Conservation (phyloP, 306 rosid species). For the Mucuna pruriens region DNA sequence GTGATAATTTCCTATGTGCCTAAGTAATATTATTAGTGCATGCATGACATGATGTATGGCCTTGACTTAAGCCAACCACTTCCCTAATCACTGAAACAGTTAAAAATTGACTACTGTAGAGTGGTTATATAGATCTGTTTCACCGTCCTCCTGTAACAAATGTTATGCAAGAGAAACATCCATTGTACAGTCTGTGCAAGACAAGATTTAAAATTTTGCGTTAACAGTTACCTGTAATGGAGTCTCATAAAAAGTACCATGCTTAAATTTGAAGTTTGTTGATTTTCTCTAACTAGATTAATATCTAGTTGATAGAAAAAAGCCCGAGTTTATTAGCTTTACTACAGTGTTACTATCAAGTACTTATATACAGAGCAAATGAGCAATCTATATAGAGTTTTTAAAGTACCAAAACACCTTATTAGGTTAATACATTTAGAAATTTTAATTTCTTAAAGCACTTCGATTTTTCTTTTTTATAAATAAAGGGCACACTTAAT, state of each 20-base stretch:
- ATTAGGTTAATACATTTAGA: no score
- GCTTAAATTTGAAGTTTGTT: background rate
- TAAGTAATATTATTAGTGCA: background rate
- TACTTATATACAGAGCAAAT: background rate
- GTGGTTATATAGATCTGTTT: background rate
- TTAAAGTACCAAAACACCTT: background rate
- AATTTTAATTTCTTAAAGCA: no score
- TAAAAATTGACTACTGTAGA: background rate
- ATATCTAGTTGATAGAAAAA: background rate
- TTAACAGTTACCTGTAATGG: no score
- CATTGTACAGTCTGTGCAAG: background rate
- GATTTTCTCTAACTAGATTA: background rate
- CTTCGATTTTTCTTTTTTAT: background rate
- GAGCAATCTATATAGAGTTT: background rate
- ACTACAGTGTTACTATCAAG: background rate
- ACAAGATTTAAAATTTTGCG: background rate
- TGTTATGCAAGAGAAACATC: no score
- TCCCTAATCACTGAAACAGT: background rate
- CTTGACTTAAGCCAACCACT: background rate
- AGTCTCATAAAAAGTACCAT: no score
- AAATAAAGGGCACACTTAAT: no score
- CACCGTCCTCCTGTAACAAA: background rate
- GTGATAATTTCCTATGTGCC: background rate
- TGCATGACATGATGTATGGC: conserved; percentile 8
- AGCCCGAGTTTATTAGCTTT: background rate